These are phyloP conservation scores for Prunus mume DNA, from an alignment of 306 rosid genomes.

Conservation along the genomic window DNA sequence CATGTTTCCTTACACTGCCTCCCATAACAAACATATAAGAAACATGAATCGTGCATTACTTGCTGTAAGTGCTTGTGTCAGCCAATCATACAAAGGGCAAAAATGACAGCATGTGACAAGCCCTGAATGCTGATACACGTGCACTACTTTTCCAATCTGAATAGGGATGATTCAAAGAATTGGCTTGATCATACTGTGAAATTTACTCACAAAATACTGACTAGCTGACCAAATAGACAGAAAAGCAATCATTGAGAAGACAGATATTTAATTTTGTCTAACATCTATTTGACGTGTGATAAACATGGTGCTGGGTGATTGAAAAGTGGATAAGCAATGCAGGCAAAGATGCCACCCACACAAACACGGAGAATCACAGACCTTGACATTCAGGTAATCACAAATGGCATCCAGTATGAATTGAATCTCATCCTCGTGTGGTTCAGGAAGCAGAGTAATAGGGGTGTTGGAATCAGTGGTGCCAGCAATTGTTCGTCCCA, in stretches of 20 bases:
- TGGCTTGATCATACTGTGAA: background rate
- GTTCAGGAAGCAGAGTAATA: conserved; percentile 90
- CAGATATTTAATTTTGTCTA: background rate
- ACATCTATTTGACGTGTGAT: background rate
- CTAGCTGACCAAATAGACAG: background rate
- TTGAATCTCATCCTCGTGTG: conserved; percentile 94
- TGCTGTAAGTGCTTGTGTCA: background rate
- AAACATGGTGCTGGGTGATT: background rate
- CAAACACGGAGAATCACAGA: conserved; percentile 30
- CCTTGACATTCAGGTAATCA: conserved; percentile 94
- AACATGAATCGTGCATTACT: background rate
- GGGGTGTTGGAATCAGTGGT: conserved; percentile 89
- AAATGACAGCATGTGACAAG: background rate
- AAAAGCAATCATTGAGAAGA: background rate
- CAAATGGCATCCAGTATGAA: conserved; percentile 93
- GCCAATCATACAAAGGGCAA: background rate
- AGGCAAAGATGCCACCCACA: background rate
- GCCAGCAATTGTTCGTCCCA: conserved; percentile 97
- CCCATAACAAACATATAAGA: background rate
- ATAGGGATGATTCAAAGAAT: background rate
- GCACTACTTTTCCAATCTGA: no score
- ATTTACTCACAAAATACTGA: background rate
- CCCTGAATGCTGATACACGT: no score
- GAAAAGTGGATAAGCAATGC: background rate
- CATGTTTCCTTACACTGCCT: background rate